Base-by-base conservation (phyloP, 306 rosid genomes). In the Rubus parviflorus region DNA sequence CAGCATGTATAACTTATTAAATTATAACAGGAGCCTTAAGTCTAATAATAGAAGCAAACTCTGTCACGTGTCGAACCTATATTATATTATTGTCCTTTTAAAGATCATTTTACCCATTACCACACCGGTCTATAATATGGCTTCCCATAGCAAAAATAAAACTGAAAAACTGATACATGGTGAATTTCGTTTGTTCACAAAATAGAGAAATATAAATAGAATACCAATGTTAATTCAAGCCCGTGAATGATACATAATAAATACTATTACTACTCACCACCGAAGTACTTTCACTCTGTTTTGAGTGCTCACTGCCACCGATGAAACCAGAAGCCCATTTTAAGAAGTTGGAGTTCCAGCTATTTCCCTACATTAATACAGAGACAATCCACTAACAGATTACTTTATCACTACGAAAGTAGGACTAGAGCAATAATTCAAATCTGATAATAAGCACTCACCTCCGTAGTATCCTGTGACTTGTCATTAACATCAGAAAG, bases 311-410 rank as follows among this genome's bases (percentile, higher is more conserved):
- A 72, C 73, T 84, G 77, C 88, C 81, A 77, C 97, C 78, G 84
- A 95, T 88, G 75, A 95, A 87, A 80, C 92, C 97, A 85, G 97
- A 86, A 71, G 99, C 98, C 99, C 99, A 95, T 86, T 87, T 95
- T 67, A 92, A 68, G 48, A 95, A 74, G 85, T 91, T 92, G 63
- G 96, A 85, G 87, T 95, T 91, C 99, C 99, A 95, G 81, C 85
- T 66, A 84, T 75, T 86, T 78, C 88, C 97, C 99, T 95, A 67
- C 51, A 73, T 56, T 73, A 70, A 83, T 30, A 57, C 7, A 65
- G 75, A n/a, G 42, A 81, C 74, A 78, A 70, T 10, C n/a, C 7
- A 52, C 57, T 3, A 5, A 79, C 4, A 64, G 42, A 62, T n/a
- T 52, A 75, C 54, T 66, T 38, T 2, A 41, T 49, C 62, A 57